phyloP scores from a whole-genome alignment of 441 rosid species.

The Omphalea diandra region DNA sequence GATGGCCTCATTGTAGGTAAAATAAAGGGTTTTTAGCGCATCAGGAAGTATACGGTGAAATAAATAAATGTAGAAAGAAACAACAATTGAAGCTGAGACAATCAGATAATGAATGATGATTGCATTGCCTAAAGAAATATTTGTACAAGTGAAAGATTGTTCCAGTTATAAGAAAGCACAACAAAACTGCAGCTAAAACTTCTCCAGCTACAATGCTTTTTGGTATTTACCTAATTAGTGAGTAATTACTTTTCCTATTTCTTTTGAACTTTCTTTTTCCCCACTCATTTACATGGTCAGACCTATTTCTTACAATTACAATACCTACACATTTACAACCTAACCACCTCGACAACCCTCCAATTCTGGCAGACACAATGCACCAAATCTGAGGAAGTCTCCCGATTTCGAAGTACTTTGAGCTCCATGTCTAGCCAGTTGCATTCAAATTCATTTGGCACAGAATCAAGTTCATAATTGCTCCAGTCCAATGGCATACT shows the following conservation, averaged over 20 bases:
- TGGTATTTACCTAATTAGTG: constrained; percentile 25
- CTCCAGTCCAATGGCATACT: constrained; percentile 11
- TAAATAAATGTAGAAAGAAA: too few relatives aligned
- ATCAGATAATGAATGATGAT: constrained; percentile 1
- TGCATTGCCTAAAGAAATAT: constrained; percentile 14
- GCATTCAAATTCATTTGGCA: neutral
- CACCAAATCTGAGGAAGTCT: constrained; percentile 11
- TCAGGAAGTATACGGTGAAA: too few relatives aligned
- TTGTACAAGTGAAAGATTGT: constrained; percentile 25
- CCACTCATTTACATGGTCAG: constrained; percentile 47
- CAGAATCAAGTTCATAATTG: constrained; percentile 15
- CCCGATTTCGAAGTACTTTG: neutral
- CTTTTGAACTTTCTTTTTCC: constrained; percentile 30
- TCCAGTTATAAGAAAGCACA: constrained; percentile 26
- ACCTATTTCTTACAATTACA: constrained; percentile 36
- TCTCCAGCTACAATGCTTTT: constrained; percentile 36
- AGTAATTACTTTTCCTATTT: constrained; percentile 30
- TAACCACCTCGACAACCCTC: constrained; percentile 28
- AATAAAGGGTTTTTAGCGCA: too few relatives aligned
- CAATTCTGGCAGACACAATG: constrained; percentile 10
- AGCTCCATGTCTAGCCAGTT: neutral
- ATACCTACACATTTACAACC: constrained; percentile 73
- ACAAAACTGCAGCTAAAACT: constrained; percentile 65
- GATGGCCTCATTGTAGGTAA: too few relatives aligned
- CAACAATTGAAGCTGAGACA: neutral